A percentile compares a stretch with the other conserved stretches of the same genome.
These are phyloP conservation scores for Solanum gandarillasii DNA, from an alignment of 257 asterid species.

Conservation along the genomic window DNA sequence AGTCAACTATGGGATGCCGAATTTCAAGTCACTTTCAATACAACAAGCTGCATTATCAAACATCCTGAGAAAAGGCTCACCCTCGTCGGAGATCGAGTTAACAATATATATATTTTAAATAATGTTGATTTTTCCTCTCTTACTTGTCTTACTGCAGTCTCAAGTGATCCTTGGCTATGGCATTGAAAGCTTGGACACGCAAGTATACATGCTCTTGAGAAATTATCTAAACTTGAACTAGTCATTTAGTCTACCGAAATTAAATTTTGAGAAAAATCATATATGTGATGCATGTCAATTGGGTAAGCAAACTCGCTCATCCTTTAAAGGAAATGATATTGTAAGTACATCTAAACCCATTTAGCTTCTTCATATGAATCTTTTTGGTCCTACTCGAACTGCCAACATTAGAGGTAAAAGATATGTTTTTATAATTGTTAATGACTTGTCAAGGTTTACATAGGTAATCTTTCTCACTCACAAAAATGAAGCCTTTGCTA, in stretches of 20 bases:
- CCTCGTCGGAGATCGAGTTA: no score
- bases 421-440: neutral
- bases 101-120: no score
- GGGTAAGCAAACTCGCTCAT: neutral
- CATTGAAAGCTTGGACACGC: neutral
- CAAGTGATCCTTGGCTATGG: neutral
- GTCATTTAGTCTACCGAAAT: neutral
- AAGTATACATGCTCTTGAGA: neutral
- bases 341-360: neutral
- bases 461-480: neutral
- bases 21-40: no score
- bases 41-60: no score
- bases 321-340: neutral
- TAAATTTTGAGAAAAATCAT: neutral
- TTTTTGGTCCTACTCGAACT: neutral
- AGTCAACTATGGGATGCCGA: no score
- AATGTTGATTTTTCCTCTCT: neutral
- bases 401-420: neutral
- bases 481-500: neutral
- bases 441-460: neutral
- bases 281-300: neutral
- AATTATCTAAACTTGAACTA: neutral
- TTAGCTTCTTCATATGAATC: neutral
- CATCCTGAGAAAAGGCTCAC: no score
- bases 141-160: no score